Conservation (phyloP, 305 asterid species). For the Lippia alba region DNA sequence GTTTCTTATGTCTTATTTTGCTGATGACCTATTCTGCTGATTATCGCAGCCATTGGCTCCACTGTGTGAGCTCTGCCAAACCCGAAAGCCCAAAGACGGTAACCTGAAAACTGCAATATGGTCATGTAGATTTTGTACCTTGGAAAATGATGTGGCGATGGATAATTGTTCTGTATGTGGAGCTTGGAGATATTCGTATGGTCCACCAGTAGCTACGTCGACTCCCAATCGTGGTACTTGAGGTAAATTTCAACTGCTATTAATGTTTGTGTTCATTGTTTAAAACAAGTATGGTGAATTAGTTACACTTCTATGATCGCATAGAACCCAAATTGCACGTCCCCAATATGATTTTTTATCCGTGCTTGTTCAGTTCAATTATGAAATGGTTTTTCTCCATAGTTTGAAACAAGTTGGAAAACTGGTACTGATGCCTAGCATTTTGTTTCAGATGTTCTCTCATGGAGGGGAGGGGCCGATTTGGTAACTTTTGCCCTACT, state of each 20-base stretch:
- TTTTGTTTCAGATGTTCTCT: conserved; percentile 24
- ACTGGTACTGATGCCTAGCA: conserved; percentile 9
- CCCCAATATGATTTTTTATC: neutral
- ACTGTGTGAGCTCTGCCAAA: conserved; percentile 69
- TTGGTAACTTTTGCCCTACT: neutral
- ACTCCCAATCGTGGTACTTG: conserved; percentile 72
- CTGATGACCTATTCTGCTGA: conserved; percentile 30
- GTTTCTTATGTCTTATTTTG: neutral
- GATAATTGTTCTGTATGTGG: conserved; percentile 79
- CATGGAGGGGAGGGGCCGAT: neutral
- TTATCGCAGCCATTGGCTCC: conserved; percentile 74
- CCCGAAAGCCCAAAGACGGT: conserved; percentile 58
- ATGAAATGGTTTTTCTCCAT: neutral
- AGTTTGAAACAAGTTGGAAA: neutral
- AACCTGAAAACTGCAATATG: conserved; percentile 47
- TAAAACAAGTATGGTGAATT: neutral
- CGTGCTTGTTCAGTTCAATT: neutral
- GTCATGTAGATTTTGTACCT: conserved; percentile 85
- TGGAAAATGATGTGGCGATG: conserved; percentile 60
- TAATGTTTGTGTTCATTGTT: conserved; percentile 7
- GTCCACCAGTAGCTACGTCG: conserved; percentile 61
- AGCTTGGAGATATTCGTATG: conserved; percentile 82
- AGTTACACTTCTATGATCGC: conserved; percentile 2
- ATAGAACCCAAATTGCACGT: neutral
- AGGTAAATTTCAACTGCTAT: conserved; percentile 34